Evolutionary conservation across 257 asterid genomes (phyloP).

Genomic region (Apocynum venetum): DNA sequence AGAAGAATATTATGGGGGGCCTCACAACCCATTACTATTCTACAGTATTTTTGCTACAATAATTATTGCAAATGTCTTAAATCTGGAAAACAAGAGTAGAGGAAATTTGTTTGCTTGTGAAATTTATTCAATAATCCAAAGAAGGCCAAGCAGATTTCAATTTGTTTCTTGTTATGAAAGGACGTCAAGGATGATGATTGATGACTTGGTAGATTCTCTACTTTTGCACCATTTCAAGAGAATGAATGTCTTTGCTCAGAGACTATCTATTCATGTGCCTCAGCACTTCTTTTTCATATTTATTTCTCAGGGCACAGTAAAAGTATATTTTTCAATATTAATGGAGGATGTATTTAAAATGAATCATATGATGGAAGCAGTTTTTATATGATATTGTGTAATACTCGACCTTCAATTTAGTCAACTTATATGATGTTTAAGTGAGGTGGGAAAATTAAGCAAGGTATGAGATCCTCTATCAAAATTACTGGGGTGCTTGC

Average conservation of each 20-base stretch:
- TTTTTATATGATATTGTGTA: no score
- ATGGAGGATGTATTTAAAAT: no score
- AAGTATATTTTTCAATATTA: no score
- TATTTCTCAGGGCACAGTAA: not conserved
- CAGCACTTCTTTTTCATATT: not conserved
- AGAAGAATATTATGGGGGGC: slow-evolving; percentile 3
- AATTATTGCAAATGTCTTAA: slow-evolving; percentile 28
- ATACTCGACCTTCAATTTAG: no score
- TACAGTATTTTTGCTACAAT: slow-evolving; percentile 15
- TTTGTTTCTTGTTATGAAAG: slow-evolving; percentile 39
- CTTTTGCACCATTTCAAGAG: slow-evolving; percentile 21
- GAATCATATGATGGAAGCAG: no score
- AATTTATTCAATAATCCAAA: slow-evolving; percentile 7
- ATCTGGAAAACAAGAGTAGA: slow-evolving; percentile 27
- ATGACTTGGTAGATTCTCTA: slow-evolving; percentile 24
- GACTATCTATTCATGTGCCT: not conserved
- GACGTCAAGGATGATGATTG: slow-evolving; percentile 22
- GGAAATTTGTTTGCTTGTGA: slow-evolving; percentile 27
- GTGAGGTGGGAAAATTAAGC: no score
- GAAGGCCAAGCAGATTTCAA: slow-evolving; percentile 18
- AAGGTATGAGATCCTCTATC: no score
- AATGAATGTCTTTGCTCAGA: slow-evolving; percentile 41
- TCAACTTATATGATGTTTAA: no score
- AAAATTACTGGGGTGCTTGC: no score
- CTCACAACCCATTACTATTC: slow-evolving; percentile 4